Base-by-base conservation (phyloP, 495 filamentous ascomycete genomes). In the Halenospora varia region DNA sequence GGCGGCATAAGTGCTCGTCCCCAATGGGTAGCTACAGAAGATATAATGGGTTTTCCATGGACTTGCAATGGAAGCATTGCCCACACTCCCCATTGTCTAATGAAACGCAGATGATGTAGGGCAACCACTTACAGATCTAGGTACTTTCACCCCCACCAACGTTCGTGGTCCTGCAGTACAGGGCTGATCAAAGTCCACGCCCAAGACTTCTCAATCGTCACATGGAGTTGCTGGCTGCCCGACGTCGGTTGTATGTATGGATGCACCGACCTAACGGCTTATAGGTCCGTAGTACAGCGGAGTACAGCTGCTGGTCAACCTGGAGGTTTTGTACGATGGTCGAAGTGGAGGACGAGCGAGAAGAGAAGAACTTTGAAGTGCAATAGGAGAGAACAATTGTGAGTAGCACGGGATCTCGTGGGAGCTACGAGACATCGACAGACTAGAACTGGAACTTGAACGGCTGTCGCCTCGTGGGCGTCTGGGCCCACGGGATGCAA, bases 111-210 rank as follows among this genome's bases (percentile, higher is more conserved):
- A 23, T 10, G 46, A 35, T 46, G 44, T 29, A 53, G 29, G 41
- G 17, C 10, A 49, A 45, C 25, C 19, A 66, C 64, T 61, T 51
- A 63, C 64, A 59, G 35, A 51, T 52, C 19, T 61, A 62, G 49
- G 61, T 59, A n/a, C 49, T 63, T 35, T 63, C 63, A 23, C 60
- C 57, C 64, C 49, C 56, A 40, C 57, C 53, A 55, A 57, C 57
- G 56, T 35, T 62, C 59, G 60, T 29, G 59, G 47, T 66, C 59
- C 57, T 66, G 55, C 60, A 62, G 55, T 61, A 62, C 64, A 66
- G 64, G 64, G 64, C 61, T 60, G 58, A 66, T 63, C 59, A 63
- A 53, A 20, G 53, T 62, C 56, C 53, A 61, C 63, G 53, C 63
- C 63, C 63, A 63, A 55, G 51, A 60, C 59, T 56, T 55, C 48